phyloP scores from a whole-genome alignment of 345 rosid genomes.

The Kandelia obovata region DNA sequence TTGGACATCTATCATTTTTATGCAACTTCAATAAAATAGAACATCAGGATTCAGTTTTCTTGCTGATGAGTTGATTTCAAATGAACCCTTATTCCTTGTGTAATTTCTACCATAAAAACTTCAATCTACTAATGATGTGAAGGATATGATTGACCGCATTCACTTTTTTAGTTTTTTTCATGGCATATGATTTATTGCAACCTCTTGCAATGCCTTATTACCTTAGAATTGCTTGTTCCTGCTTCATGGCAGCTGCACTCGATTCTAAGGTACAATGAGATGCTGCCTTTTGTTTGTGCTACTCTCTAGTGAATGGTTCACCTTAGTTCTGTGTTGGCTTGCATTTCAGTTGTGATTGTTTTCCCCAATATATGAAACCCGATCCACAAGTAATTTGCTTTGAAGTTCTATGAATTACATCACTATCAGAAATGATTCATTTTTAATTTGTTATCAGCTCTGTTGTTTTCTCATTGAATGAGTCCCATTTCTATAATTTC shows the following conservation, averaged over 20 bases:
- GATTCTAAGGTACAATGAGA: background rate
- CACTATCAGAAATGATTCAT: too few relatives aligned
- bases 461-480: too few relatives aligned
- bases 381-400: too few relatives aligned
- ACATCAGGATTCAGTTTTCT: slow-evolving; percentile 16
- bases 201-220: background rate
- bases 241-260: background rate
- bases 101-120: background rate
- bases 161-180: background rate
- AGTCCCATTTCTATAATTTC: too few relatives aligned
- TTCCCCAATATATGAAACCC: too few relatives aligned
- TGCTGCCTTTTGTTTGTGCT: background rate
- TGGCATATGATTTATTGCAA: background rate
- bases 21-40: slow-evolving; percentile 41
- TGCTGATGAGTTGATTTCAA: background rate
- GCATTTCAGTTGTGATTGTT: too few relatives aligned
- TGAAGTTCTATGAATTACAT: too few relatives aligned
- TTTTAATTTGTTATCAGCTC: too few relatives aligned
- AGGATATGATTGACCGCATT: background rate
- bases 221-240: background rate
- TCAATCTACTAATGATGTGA: too few relatives aligned
- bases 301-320: too few relatives aligned
- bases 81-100: background rate
- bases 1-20: slow-evolving; percentile 42
- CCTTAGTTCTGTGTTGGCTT: too few relatives aligned